These are phyloP conservation scores for Phytophthora pluvialis DNA, from an alignment of 352 stramenopile genomes.

Conservation along the genomic window DNA sequence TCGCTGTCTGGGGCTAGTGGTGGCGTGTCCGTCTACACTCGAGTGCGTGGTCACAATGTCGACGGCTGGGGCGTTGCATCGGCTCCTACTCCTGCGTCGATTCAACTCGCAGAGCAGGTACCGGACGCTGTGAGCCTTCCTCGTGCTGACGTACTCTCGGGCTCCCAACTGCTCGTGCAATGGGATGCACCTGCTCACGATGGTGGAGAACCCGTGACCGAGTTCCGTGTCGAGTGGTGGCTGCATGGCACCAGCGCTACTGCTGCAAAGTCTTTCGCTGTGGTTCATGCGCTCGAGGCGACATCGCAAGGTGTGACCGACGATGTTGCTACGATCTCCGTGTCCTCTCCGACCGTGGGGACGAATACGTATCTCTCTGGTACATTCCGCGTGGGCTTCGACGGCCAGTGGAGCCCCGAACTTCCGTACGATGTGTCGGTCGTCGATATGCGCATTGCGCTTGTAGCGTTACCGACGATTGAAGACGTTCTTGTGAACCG, in stretches of 20 bases:
- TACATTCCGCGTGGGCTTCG: slow-evolving; percentile 92
- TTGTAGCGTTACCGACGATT: slow-evolving; percentile 64
- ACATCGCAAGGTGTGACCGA: slow-evolving; percentile 36
- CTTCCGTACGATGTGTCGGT: slow-evolving; percentile 89
- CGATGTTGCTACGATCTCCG: slow-evolving; percentile 73
- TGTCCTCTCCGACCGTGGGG: slow-evolving; percentile 65
- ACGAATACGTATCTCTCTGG: slow-evolving; percentile 56
- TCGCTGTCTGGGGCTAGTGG: slow-evolving; percentile 23
- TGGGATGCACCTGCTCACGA: slow-evolving; percentile 76
- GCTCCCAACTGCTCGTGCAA: slow-evolving; percentile 73
- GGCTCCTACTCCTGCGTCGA: slow-evolving; percentile 47
- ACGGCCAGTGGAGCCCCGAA: slow-evolving; percentile 85
- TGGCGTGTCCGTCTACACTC: slow-evolving; percentile 64
- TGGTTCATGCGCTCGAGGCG: slow-evolving; percentile 56
- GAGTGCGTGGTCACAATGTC: slow-evolving; percentile 63
- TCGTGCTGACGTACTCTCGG: slow-evolving; percentile 59
- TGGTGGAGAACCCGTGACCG: slow-evolving; percentile 69
- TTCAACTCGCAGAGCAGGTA: slow-evolving; percentile 61
- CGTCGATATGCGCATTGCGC: slow-evolving; percentile 68
- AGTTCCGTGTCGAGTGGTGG: slow-evolving; percentile 87
- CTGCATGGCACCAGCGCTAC: slow-evolving; percentile 31
- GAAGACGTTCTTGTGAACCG: slow-evolving; percentile 61
- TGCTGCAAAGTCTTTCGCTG: slow-evolving; percentile 54
- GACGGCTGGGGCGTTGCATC: slow-evolving; percentile 55
- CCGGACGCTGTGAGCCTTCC: slow-evolving; percentile 44